phyloP scores from a whole-genome alignment of 2,329 filamentous ascomycete genomes.

The Coniochaeta sp. region DNA sequence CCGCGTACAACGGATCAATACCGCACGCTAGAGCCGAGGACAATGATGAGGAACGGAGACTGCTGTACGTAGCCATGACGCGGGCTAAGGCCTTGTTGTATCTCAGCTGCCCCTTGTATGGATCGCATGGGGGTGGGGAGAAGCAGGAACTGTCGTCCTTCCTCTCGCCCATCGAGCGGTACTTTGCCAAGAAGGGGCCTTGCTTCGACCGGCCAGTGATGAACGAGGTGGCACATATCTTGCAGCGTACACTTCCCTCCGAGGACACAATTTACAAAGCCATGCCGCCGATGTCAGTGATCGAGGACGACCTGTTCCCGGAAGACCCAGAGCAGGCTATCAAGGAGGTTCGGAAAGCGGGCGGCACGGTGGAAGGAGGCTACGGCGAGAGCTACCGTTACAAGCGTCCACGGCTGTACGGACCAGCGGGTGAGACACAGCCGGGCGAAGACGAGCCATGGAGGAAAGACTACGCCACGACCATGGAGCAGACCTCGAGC shows the following conservation, averaged over 20 bases:
- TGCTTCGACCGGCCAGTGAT: slow-evolving; percentile 58
- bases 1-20: slow-evolving; percentile 83
- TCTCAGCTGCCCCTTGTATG: slow-evolving; percentile 69
- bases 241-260: slow-evolving; percentile 55
- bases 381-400: slow-evolving; percentile 11
- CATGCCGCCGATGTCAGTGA: slow-evolving; percentile 45
- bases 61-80: slow-evolving; percentile 97
- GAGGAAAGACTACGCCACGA: slow-evolving; percentile 46
- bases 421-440: slow-evolving; percentile 20
- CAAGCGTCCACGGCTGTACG: slow-evolving; percentile 19
- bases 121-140: slow-evolving; percentile 45
- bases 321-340: slow-evolving; percentile 47
- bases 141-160: slow-evolving; percentile 67
- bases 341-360: neutral
- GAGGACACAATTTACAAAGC: slow-evolving; percentile 45
- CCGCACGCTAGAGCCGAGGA: slow-evolving; percentile 85
- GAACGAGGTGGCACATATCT: slow-evolving; percentile 62
- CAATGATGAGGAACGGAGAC: slow-evolving; percentile 74
- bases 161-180: slow-evolving; percentile 48
- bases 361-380: slow-evolving; percentile 2
- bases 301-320: slow-evolving; percentile 64
- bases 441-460: slow-evolving; percentile 24
- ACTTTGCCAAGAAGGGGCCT: slow-evolving; percentile 58
- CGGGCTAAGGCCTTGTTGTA: slow-evolving; percentile 81
- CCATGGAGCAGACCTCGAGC: slow-evolving; percentile 50